These are phyloP conservation scores for Candida ipomoeae DNA, from an alignment of 805 yeast genomes.

Conservation along the genomic window DNA sequence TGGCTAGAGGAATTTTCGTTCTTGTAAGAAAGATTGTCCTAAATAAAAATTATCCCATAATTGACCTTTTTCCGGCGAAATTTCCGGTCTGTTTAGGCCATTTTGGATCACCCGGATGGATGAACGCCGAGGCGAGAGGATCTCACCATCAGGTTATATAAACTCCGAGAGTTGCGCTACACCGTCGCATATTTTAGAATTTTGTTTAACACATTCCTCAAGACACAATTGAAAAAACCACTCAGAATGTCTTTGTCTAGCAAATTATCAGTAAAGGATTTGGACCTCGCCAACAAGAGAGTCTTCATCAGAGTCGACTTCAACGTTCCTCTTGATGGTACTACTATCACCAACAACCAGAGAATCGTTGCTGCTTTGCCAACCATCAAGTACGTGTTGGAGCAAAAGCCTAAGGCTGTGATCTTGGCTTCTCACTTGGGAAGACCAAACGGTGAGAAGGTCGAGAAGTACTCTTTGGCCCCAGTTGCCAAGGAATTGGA, in stretches of 20 bases:
- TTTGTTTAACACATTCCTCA: slow-evolving; percentile 4
- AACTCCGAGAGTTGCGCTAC: slow-evolving; percentile 3
- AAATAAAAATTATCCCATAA: too few species aligned
- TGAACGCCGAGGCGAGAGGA: slow-evolving; percentile 5
- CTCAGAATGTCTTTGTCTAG: slow-evolving; percentile 80
- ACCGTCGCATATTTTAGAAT: background rate
- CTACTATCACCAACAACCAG: slow-evolving; percentile 97
- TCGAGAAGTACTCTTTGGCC: slow-evolving; percentile 81
- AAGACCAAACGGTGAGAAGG: slow-evolving; percentile 95
- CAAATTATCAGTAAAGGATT: slow-evolving; percentile 90
- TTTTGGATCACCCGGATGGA: background rate
- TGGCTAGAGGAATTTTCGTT: too few species aligned
- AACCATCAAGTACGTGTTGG: slow-evolving; percentile 91
- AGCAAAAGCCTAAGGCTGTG: slow-evolving; percentile 86
- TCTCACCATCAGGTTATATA: slow-evolving; percentile 2
- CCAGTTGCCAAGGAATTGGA: slow-evolving; percentile 92
- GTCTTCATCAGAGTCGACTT: slow-evolving; percentile 98
- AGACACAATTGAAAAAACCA: slow-evolving; percentile 10
- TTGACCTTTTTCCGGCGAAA: background rate
- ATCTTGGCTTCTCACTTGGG: slow-evolving; percentile 97
- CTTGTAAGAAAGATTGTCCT: too few species aligned
- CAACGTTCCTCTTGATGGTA: slow-evolving; percentile 93
- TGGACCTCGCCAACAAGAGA: slow-evolving; percentile 82
- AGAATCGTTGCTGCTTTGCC: slow-evolving; percentile 99
- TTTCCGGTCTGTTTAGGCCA: background rate